Conservation (phyloP, 768 basidiomycete species). For the Leccinum obscurum region DNA sequence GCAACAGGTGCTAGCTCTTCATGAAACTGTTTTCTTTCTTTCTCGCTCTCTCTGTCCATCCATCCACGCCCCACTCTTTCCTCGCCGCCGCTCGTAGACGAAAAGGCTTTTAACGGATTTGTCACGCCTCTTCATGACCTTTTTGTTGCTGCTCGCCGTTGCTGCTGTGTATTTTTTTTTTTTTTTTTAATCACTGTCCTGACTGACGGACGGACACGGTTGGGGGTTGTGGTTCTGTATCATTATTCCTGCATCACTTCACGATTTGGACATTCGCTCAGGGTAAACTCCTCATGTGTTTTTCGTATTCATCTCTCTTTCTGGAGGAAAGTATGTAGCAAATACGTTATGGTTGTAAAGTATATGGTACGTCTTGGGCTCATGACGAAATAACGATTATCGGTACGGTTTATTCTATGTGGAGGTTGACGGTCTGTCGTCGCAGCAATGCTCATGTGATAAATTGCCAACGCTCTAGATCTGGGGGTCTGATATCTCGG, state of each 20-base stretch:
- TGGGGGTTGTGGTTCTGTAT: conserved; percentile 29
- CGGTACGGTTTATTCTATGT: background rate
- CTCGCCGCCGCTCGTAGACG: conserved; percentile 14
- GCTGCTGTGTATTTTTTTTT: conserved; percentile 25
- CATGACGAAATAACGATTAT: background rate
- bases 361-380: conserved; percentile 27
- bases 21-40: conserved; percentile 10
- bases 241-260: conserved; percentile 36
- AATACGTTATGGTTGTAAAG: conserved; percentile 39
- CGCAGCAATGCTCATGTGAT: background rate
- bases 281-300: conserved; percentile 14
- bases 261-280: conserved; percentile 19
- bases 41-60: background rate
- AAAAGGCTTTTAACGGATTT: conserved; percentile 20
- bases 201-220: conserved; percentile 9
- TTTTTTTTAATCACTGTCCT: conserved; percentile 26
- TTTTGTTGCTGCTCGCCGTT: background rate
- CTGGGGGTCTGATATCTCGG: background rate
- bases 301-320: conserved; percentile 20
- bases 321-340: conserved; percentile 30
- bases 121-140: conserved; percentile 28
- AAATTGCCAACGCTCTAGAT: background rate
- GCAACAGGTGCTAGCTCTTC: conserved; percentile 2
- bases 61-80: background rate
- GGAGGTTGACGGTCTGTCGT: background rate